These are phyloP conservation scores for Corymbia citriodora DNA, from an alignment of 441 rosid species.

Conservation along the genomic window DNA sequence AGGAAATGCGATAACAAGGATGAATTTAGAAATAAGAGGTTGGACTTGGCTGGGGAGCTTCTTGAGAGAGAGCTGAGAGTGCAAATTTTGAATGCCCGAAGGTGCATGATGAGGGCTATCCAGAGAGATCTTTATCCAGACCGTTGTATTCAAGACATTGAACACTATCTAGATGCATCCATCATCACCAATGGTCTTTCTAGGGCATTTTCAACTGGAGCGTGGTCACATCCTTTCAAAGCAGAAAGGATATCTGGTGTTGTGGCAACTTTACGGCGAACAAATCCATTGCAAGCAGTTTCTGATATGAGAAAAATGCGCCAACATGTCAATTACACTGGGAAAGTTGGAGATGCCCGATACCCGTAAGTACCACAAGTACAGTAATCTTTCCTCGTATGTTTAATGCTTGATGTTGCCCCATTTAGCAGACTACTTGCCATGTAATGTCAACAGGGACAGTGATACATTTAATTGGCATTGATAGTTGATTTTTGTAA, in stretches of 20 bases:
- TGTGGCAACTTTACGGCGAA: conserved; percentile 76
- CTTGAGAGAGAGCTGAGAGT: conserved; percentile 81
- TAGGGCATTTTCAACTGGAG: conserved; percentile 96
- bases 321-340: conserved; percentile 76
- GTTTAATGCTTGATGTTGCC: background rate
- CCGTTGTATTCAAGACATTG: conserved; percentile 52
- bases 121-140: conserved; percentile 75
- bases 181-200: conserved; percentile 81
- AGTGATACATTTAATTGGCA: background rate
- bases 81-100: conserved; percentile 72
- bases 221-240: conserved; percentile 90
- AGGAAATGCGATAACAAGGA: conserved; percentile 84
- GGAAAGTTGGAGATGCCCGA: conserved; percentile 97
- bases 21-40: conserved; percentile 78
- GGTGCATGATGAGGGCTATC: conserved; percentile 63
- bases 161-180: conserved; percentile 85
- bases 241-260: conserved; percentile 92
- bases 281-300: conserved; percentile 84
- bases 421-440: background rate
- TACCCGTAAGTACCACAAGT: conserved; percentile 67
- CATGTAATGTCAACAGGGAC: background rate
- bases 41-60: conserved; percentile 83
- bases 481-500: background rate
- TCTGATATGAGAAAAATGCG: conserved; percentile 82
- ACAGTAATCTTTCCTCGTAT: background rate